Evolutionary conservation across 805 yeast genomes (phyloP).

Genomic region (Starmerella vitae): DNA sequence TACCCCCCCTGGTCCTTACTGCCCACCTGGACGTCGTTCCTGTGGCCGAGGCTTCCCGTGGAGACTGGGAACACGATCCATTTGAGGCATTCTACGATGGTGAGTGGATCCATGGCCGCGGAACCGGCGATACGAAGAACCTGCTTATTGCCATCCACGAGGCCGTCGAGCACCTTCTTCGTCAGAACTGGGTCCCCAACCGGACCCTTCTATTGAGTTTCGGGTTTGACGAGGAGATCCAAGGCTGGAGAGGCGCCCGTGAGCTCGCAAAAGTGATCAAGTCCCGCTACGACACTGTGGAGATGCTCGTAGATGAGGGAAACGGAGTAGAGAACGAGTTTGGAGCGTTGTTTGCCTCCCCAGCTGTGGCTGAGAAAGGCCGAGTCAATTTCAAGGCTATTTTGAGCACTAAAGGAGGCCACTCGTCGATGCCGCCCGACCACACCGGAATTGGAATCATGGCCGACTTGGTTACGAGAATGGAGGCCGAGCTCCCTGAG

Average conservation of each 20-base stretch:
- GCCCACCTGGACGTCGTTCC: slow-evolving; percentile 76
- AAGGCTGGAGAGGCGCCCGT: slow-evolving; percentile 52
- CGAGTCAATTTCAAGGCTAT: slow-evolving; percentile 37
- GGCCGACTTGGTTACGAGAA: slow-evolving; percentile 40
- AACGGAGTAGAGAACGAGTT: slow-evolving; percentile 31
- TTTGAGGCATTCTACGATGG: slow-evolving; percentile 56
- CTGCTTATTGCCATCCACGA: slow-evolving; percentile 46
- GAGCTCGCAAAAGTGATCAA: slow-evolving; percentile 35
- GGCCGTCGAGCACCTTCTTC: slow-evolving; percentile 42
- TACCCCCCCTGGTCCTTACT: slow-evolving; percentile 53
- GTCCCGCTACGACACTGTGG: slow-evolving; percentile 49
- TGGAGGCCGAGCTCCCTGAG: slow-evolving; percentile 37
- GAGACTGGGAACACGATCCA: slow-evolving; percentile 52
- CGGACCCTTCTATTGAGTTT: slow-evolving; percentile 48
- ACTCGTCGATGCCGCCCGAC: slow-evolving; percentile 64
- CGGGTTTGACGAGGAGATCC: slow-evolving; percentile 66
- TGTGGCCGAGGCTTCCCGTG: slow-evolving; percentile 39
- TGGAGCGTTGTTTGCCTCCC: slow-evolving; percentile 40
- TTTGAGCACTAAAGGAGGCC: slow-evolving; percentile 60
- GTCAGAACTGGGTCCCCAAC: slow-evolving; percentile 38
- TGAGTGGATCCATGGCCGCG: slow-evolving; percentile 52
- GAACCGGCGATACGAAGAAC: slow-evolving; percentile 60
- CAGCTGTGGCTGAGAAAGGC: slow-evolving; percentile 54
- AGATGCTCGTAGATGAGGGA: slow-evolving; percentile 61
- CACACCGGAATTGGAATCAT: slow-evolving; percentile 71